Conservation (phyloP, 1,139 yeast genomes). For the Candida sp. region DNA sequence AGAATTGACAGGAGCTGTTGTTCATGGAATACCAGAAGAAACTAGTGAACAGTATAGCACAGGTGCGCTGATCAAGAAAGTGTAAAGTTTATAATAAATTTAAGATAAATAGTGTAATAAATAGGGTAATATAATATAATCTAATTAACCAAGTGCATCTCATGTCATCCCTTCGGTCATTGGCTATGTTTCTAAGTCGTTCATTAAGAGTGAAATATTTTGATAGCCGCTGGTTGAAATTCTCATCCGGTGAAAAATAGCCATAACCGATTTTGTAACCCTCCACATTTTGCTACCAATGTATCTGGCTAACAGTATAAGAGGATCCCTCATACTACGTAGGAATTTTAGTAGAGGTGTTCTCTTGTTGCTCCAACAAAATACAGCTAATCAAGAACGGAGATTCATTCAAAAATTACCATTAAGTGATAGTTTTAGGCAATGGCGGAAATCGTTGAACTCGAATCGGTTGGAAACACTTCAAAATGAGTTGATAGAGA, state of each 20-base stretch:
- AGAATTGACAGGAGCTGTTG: conserved; percentile 18
- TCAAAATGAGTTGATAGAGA: conserved; percentile 33
- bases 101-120: no score
- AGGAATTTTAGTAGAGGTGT: not conserved
- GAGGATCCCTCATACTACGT: not conserved
- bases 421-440: conserved; percentile 12
- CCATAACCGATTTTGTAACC: not conserved
- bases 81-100: not conserved
- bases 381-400: conserved; percentile 12
- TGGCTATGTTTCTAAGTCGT: not conserved
- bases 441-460: conserved; percentile 32
- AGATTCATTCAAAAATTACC: conserved; percentile 12
- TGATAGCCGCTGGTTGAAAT: no score
- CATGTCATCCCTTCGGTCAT: not conserved
- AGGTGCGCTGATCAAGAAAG: not conserved
- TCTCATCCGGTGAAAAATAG: not conserved
- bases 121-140: not conserved
- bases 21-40: not conserved
- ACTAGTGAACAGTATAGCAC: not conserved
- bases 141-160: not conserved
- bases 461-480: conserved; percentile 22
- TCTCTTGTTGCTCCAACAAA: conserved; percentile 10
- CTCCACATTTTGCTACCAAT: not conserved
- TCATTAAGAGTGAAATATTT: no score
- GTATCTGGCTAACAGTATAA: not conserved